phyloP scores from a whole-genome alignment of 169 alveolate species.

The Cryptosporidium sp. region DNA sequence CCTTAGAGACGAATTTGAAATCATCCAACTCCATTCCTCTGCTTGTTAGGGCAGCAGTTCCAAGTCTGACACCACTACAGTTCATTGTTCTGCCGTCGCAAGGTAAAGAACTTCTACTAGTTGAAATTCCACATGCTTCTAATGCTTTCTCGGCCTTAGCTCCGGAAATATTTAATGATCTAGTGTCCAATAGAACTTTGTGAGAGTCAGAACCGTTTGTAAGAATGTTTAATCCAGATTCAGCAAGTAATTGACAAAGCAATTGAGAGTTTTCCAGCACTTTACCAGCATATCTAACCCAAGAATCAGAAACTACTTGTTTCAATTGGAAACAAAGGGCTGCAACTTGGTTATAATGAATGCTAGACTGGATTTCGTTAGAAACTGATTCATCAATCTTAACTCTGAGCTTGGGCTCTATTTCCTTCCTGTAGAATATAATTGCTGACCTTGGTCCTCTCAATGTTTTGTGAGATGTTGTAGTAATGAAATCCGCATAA shows the following conservation, averaged over 20 bases:
- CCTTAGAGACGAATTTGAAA: constrained; percentile 80
- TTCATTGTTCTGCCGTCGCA: constrained; percentile 85
- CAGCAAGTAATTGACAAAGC: constrained; percentile 70
- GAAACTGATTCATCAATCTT: constrained; percentile 81
- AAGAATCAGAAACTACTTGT: constrained; percentile 26
- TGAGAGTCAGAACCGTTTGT: constrained; percentile 87
- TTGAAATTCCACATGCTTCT: constrained; percentile 80
- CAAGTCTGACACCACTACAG: constrained; percentile 86
- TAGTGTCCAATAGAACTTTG: constrained; percentile 78
- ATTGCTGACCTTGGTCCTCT: constrained; percentile 97
- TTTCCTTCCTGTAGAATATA: constrained; percentile 90
- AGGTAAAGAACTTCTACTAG: constrained; percentile 86
- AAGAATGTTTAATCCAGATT: constrained; percentile 76
- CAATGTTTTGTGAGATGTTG: constrained; percentile 97
- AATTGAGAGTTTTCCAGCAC: constrained; percentile 76
- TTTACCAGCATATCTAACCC: constrained; percentile 76
- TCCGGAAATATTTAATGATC: constrained; percentile 77
- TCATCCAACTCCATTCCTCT: constrained; percentile 83
- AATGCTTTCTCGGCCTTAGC: constrained; percentile 82
- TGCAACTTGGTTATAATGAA: constrained; percentile 57
- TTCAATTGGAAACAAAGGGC: constrained; percentile 57
- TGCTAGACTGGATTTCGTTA: constrained; percentile 79
- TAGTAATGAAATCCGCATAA: constrained; percentile 96
- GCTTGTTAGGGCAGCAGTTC: constrained; percentile 87
- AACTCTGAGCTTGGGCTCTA: constrained; percentile 64